Evolutionary conservation across 2,329 filamentous ascomycete species (phyloP), one percentile per base, ranked within the genome.

Genomic region (Diaporthe longicolla): DNA sequence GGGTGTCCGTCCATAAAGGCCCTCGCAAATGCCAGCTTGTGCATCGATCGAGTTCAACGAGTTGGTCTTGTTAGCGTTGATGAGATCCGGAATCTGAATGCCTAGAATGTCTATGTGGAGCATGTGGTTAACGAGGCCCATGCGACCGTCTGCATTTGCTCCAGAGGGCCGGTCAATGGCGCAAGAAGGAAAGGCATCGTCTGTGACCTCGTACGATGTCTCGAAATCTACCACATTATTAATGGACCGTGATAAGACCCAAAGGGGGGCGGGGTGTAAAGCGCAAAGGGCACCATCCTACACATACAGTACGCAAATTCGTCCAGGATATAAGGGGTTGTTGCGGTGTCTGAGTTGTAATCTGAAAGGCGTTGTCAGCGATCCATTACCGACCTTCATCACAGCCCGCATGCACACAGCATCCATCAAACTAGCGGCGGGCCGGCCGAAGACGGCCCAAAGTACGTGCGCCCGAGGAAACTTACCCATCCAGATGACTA

Each of bases 401-500:
- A n/a, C 43, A n/a, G 26, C 58, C 19, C 45, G 24, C 43, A 21
- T 43, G 29, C 26, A 8, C n/a, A 13, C 32, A 10, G 55, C 69
- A 32, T 48, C 55, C 55, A 40, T 71, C 43, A 50, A 52, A 52
- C 40, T 52, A 29, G 69, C n/a, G n/a, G 61, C 11, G 55, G 54
- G 57, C 54, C 45, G 24, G 43, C 21, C 29, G 19, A 45, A 9
- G 10, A 50, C 29, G 45, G 69, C 45, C 11, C 24, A 17, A 71
- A 26, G 43, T 19, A 35, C 32, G 35, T 13, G 29, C 29, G 59
- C 59, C 15, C 29, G 6, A n/a, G 21, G 9, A 11, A 4, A 79
- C 82, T 66, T 84, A 84, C 93, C 92, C 81, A 95, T 90, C 76
- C 95, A 95, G 32, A 92, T 90, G 61, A 95, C 83, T 1, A 96